Evolutionary conservation across 139 green algal genomes (phyloP), one percentile per base, ranked within the genome.

Genomic region (Parachlorella kessleri): DNA sequence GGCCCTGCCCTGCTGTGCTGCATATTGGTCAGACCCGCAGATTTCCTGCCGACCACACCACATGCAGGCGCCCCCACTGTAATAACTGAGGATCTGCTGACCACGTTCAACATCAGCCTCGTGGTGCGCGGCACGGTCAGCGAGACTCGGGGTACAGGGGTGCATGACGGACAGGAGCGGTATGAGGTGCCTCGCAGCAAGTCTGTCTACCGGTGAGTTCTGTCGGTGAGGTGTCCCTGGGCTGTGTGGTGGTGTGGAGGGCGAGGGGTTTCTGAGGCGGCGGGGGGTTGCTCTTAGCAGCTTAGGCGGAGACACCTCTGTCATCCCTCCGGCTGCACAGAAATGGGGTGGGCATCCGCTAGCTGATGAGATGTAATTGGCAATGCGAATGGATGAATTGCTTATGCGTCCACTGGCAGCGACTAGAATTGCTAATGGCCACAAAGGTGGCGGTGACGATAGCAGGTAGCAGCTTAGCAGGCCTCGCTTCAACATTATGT

Each of bases 41-140:
- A n/a, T n/a, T n/a, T n/a, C n/a, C n/a, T n/a, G n/a, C n/a, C n/a
- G n/a, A n/a, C n/a, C n/a, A n/a, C n/a, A n/a, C n/a, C n/a, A n/a
- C n/a, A n/a, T 73, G 76, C 84, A 91, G 87, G 92, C 77, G 84
- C 88, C 14, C 89, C 91, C 40, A 75, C 81, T 66, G 73, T 85
- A 28, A 89, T 98, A 30, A 95, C 90, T 2, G 83, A 94, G 21
- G 94, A 98, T 83, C 84, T 99, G 76, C 85, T 99, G 30, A 96
- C 86, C 28, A 98, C 96, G 18, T 99, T 99, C 83, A 98, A 98
- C 91, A 99, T 99, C 84, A 83, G 73, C 33, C 42, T 96, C 33
- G 94, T 99, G 28, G 94, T 97, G 66, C 86, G 93, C 8, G 96
- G 96, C 59, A 94, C 78, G 14, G 55, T 91, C 21, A 89, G 84